Evolutionary conservation across 192 early-diverging fungal genomes (phyloP), one percentile per base, ranked within the genome.

Genomic region (Backusella macrospora): DNA sequence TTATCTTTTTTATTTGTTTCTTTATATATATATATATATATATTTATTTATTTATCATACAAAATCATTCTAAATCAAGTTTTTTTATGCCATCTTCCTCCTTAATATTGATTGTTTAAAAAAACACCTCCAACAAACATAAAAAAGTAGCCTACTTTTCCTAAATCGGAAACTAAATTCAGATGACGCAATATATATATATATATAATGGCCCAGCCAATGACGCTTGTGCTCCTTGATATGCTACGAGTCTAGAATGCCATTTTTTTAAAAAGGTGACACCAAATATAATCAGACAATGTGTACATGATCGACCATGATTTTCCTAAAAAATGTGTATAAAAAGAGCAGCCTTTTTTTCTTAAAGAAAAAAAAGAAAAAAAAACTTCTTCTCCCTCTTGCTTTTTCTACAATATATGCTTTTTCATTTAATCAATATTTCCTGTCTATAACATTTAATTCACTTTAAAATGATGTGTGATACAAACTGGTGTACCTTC

Each of bases 401-500:
- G 34, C 21, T 42, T 63, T 62, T 62, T 72, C 29, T 48, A 48
- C 46, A 23, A 37, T 49, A 12, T 52, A 16, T 64, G 37, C 34
- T n/a, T 52, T n/a, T 9, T 8, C 47, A 5, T 40, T 6, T 52
- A 52, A 47, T 48, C 8, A 55, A 26, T 34, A 62, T 62, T 14
- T 72, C 8, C 18, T 72, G 14, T 40, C 21, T 18, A 39, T 12
- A 44, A 71, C 43, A 48, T 21, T 52, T 4, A 9, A 34, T 26
- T 40, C 4, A 34, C 9, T 63, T 23, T 26, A 62, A 65, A 15
- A 67, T 55, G 37, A 74, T 74, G 73, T 43, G 73, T 16, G 73
- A 74, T 68, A 40, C 43, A 52, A 47, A 76, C 21, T 76, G 74
- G 74, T 76, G 74, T 70, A 76, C 74, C 15, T 59, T 39, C 46